Percentiles rank a stretch among this genome's conserved stretches.
Conservation (phyloP, 1,139 yeast species). For the Yamadazyma diospyri region DNA sequence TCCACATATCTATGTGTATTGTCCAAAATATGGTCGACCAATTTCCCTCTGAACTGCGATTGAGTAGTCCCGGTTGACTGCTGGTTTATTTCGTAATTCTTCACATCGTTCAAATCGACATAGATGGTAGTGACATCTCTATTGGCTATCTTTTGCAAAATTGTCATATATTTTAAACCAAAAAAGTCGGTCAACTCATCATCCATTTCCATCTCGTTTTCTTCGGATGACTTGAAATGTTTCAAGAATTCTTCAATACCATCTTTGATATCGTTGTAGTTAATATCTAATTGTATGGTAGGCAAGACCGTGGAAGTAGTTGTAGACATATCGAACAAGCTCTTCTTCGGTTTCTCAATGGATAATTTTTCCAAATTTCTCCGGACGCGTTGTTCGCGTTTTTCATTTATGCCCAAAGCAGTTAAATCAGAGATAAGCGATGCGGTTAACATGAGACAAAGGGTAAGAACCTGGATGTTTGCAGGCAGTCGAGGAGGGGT, state of each 20-base stretch:
- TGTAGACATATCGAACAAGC: constrained; percentile 20
- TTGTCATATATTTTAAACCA: constrained; percentile 72
- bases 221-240: constrained; percentile 49
- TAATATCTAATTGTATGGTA: constrained; percentile 57
- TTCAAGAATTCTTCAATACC: constrained; percentile 56
- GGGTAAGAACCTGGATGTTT: no score
- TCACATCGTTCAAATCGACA: constrained; percentile 83
- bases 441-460: no score
- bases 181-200: constrained; percentile 9
- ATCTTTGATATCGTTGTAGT: constrained; percentile 53
- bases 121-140: constrained; percentile 66
- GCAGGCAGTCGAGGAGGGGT: no score
- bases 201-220: constrained; percentile 9
- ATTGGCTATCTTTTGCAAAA: constrained; percentile 81
- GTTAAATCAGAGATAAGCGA: no score
- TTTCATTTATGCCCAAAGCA: no score
- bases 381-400: no score
- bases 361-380: no score
- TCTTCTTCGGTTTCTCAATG: no score
- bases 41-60: constrained; percentile 24
- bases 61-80: constrained; percentile 15
- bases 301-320: constrained; percentile 45
- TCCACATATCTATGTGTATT: constrained; percentile 82
- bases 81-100: constrained; percentile 55
- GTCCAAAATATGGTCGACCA: constrained; percentile 58